Conservation (phyloP, 2,329 filamentous ascomycete species). For the Emmonsia crescens region DNA sequence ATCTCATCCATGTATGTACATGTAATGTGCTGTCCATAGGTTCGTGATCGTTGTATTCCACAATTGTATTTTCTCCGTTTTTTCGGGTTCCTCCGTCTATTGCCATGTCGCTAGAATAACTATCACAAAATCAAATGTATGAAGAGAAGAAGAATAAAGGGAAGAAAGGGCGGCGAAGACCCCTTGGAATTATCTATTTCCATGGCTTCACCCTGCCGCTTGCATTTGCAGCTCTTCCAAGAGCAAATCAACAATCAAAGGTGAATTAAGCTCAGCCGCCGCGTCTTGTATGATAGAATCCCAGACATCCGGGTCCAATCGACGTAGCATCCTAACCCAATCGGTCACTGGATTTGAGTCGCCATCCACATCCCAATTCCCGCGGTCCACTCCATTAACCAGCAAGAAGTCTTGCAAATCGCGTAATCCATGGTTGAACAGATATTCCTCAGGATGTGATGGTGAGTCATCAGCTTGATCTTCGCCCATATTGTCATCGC, state of each 20-base stretch:
- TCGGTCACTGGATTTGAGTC: conserved; percentile 26
- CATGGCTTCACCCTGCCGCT: background rate
- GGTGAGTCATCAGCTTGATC: background rate
- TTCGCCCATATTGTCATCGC: background rate
- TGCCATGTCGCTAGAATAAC: background rate
- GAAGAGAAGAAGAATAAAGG: background rate
- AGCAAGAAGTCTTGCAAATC: conserved; percentile 26
- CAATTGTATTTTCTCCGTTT: background rate
- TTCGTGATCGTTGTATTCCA: background rate
- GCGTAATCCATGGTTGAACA: conserved; percentile 20
- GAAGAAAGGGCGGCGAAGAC: background rate
- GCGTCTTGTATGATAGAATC: conserved; percentile 21
- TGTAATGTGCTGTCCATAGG: background rate
- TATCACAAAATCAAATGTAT: background rate
- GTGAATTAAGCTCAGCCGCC: conserved; percentile 4
- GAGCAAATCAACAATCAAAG: conserved; percentile 26
- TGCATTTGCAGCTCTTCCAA: conserved; percentile 28
- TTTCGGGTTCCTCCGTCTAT: background rate
- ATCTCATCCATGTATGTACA: background rate
- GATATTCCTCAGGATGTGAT: conserved; percentile 18
- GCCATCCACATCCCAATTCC: conserved; percentile 30
- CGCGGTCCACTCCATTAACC: conserved; percentile 31
- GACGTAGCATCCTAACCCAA: conserved; percentile 26
- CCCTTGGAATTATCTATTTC: background rate
- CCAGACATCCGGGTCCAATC: conserved; percentile 18